These are phyloP conservation scores for Oenanthe javanica DNA, from an alignment of 140 eudicot genomes.

Conservation along the genomic window DNA sequence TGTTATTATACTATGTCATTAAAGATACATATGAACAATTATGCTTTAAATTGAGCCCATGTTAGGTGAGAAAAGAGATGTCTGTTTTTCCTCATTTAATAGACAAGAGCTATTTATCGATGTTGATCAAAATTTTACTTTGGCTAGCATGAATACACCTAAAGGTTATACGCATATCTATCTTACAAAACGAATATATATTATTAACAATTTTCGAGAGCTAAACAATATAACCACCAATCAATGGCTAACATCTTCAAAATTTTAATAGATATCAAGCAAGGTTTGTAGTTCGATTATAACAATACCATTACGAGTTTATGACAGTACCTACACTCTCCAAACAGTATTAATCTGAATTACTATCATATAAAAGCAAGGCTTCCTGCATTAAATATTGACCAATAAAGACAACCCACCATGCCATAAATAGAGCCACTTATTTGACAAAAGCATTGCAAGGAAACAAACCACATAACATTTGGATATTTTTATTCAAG, in stretches of 20 bases:
- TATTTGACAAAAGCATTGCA: slow-evolving; percentile 59
- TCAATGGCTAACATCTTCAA: background rate
- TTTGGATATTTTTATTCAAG: slow-evolving; percentile 41
- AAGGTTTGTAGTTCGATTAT: background rate
- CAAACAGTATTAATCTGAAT: background rate
- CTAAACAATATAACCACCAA: background rate
- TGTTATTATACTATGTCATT: too few relatives aligned
- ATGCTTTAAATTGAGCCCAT: too few relatives aligned
- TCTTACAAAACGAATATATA: background rate
- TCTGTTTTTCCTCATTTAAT: too few relatives aligned
- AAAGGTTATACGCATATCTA: background rate
- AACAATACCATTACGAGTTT: too few relatives aligned
- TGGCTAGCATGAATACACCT: too few relatives aligned
- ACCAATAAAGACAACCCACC: slow-evolving; percentile 83
- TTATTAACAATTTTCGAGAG: background rate
- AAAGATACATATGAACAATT: too few relatives aligned
- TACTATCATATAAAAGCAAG: slow-evolving; percentile 28
- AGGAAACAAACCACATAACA: slow-evolving; percentile 1
- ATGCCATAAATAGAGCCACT: slow-evolving; percentile 62
- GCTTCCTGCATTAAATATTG: slow-evolving; percentile 44
- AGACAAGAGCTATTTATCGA: too few relatives aligned
- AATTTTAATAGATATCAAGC: background rate
- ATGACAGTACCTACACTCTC: background rate
- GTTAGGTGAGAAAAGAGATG: too few relatives aligned
- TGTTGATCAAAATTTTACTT: too few relatives aligned